Evolutionary conservation across 1,284 basidiomycete species (phyloP).

Genomic region (Ustilago cynodontis): DNA sequence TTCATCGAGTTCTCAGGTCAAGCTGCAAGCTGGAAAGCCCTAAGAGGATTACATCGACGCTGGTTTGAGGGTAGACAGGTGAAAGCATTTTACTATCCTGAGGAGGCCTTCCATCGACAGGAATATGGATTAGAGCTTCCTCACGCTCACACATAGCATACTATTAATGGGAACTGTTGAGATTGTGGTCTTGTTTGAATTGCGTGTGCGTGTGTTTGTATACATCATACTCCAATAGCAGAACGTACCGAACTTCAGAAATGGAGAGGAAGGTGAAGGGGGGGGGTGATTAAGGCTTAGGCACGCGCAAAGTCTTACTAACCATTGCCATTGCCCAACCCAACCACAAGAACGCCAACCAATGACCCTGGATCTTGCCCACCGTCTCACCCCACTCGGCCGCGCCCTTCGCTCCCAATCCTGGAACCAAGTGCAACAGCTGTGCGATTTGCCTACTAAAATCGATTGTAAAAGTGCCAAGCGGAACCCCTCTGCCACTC

Average conservation of each 20-base stretch:
- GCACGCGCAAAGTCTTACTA: slow-evolving; percentile 66
- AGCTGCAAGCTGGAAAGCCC: slow-evolving; percentile 57
- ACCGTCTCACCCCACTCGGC: slow-evolving; percentile 23
- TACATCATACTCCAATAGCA: neutral
- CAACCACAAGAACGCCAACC: slow-evolving; percentile 58
- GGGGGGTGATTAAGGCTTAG: slow-evolving; percentile 65
- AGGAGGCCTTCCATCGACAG: neutral
- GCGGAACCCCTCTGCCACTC: slow-evolving; percentile 51
- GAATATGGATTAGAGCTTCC: neutral
- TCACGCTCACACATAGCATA: neutral
- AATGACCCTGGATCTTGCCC: slow-evolving; percentile 57
- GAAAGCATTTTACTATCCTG: slow-evolving; percentile 22
- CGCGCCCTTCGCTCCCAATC: slow-evolving; percentile 6
- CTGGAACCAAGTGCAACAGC: slow-evolving; percentile 32
- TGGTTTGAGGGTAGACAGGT: slow-evolving; percentile 39
- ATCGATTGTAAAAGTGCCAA: slow-evolving; percentile 58
- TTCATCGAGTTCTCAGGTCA: slow-evolving; percentile 62
- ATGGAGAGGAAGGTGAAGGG: neutral
- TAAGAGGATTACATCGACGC: slow-evolving; percentile 51
- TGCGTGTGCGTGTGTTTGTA: neutral
- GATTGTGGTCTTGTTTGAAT: neutral
- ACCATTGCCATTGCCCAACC: slow-evolving; percentile 67
- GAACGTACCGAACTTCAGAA: no score
- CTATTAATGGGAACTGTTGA: neutral
- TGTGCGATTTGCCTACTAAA: slow-evolving; percentile 25